Conservation (phyloP, 1,284 basidiomycete genomes). For the Cryptococcus sp. region DNA sequence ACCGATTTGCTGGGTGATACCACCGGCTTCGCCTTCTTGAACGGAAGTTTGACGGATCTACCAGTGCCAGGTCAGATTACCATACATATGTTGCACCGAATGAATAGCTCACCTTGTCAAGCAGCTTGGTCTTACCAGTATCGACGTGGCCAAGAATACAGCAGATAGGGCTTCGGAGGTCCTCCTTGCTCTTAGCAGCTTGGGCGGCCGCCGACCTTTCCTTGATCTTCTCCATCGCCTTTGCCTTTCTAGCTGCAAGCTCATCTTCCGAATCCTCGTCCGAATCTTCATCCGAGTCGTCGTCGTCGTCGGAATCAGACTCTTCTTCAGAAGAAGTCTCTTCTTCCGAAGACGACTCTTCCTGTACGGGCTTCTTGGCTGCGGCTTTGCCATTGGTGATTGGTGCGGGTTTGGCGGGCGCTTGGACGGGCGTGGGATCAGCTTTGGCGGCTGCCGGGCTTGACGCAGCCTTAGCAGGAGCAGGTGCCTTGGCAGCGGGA, state of each 20-base stretch:
- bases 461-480: conserved; percentile 15
- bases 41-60: conserved; percentile 99
- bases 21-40: conserved; percentile 98
- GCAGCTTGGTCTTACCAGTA: conserved; percentile 97
- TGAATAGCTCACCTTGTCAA: conserved; percentile 75
- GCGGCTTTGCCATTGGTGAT: conserved; percentile 36
- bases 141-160: conserved; percentile 99
- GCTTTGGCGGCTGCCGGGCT: conserved; percentile 21
- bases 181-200: conserved; percentile 82
- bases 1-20: conserved; percentile 99
- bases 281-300: conserved; percentile 54
- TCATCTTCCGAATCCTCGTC: conserved; percentile 59
- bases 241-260: conserved; percentile 75
- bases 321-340: conserved; percentile 36
- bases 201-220: conserved; percentile 84
- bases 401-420: conserved; percentile 36
- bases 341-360: conserved; percentile 26
- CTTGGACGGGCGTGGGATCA: conserved; percentile 13
- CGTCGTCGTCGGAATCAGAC: conserved; percentile 53
- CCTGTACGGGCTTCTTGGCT: conserved; percentile 14
- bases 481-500: conserved; percentile 19
- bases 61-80: neutral
- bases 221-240: conserved; percentile 75
- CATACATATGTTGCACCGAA: neutral
- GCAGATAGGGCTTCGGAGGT: conserved; percentile 95